phyloP scores from a whole-genome alignment of 108 stramenopile genomes.

The Chaetoceros muelleri region DNA sequence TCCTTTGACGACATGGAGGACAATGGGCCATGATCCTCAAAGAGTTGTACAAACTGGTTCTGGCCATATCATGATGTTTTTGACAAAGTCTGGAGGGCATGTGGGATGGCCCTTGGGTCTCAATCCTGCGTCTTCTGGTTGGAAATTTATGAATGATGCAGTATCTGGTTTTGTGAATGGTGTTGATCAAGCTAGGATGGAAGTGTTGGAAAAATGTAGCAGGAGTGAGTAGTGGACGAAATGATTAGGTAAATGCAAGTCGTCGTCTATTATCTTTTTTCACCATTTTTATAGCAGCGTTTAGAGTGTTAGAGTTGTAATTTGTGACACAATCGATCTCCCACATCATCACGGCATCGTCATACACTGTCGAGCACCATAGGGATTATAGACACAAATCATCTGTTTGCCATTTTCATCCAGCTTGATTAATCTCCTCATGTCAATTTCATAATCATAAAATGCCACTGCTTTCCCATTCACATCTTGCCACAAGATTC shows the following conservation, averaged over 20 bases:
- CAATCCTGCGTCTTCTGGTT: conserved; percentile 32
- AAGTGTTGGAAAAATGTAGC: too few species aligned
- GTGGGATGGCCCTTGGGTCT: conserved; percentile 74
- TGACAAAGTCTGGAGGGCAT: conserved; percentile 75
- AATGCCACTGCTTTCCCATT: conserved; percentile 43
- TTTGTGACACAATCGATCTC: too few species aligned
- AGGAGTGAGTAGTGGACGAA: too few species aligned
- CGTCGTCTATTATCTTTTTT: too few species aligned
- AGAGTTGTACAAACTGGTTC: conserved; percentile 45
- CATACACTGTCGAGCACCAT: neutral
- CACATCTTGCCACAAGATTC: conserved; percentile 44
- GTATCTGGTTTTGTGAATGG: conserved; percentile 41
- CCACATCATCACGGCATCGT: neutral
- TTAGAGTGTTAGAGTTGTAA: too few species aligned
- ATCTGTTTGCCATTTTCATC: neutral
- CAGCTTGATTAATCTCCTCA: conserved; percentile 15
- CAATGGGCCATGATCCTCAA: conserved; percentile 34
- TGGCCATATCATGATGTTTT: conserved; percentile 53
- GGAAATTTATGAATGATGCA: conserved; percentile 74
- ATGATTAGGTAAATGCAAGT: too few species aligned
- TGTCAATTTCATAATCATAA: conserved; percentile 40
- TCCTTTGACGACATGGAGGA: conserved; percentile 65
- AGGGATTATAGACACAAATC: neutral
- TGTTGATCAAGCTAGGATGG: conserved; percentile 23
- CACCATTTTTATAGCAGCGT: too few species aligned